Conservation (phyloP, 805 yeast species). For the Wickerhamiella azymoides region DNA sequence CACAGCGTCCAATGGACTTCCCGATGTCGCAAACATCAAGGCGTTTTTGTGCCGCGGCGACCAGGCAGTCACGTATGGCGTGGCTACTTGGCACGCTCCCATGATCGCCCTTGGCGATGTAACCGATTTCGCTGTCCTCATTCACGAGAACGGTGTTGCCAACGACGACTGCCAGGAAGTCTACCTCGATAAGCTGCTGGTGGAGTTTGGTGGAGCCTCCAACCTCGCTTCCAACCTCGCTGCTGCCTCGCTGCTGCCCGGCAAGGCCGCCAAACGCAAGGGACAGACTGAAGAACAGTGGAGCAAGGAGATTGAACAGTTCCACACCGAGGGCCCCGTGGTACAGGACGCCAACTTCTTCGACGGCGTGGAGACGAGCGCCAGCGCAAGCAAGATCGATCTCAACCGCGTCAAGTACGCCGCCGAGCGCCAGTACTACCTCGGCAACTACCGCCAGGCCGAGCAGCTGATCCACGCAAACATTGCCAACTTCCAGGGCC, state of each 20-base stretch:
- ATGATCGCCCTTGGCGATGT: slow-evolving; percentile 68
- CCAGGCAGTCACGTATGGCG: slow-evolving; percentile 81
- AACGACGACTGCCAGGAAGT: slow-evolving; percentile 77
- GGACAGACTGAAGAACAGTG: slow-evolving; percentile 59
- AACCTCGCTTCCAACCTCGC: not conserved
- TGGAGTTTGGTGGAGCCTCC: slow-evolving; percentile 13
- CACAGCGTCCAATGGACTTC: slow-evolving; percentile 31
- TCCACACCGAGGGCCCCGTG: slow-evolving; percentile 41
- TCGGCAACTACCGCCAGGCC: slow-evolving; percentile 39
- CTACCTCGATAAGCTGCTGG: slow-evolving; percentile 38
- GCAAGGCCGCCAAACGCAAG: slow-evolving; percentile 38
- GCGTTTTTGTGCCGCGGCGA: slow-evolving; percentile 71
- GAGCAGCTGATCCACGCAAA: slow-evolving; percentile 29
- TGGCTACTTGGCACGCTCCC: slow-evolving; percentile 88
- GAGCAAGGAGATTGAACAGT: slow-evolving; percentile 37
- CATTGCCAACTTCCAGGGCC: slow-evolving; percentile 24
- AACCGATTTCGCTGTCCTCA: slow-evolving; percentile 76
- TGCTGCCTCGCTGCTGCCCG: not conserved
- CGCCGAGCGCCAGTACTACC: slow-evolving; percentile 49
- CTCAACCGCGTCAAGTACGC: slow-evolving; percentile 43
- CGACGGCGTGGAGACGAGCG: slow-evolving; percentile 5
- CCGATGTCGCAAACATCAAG: slow-evolving; percentile 36
- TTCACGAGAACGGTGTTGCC: slow-evolving; percentile 68
- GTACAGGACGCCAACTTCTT: slow-evolving; percentile 12
- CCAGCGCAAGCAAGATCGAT: slow-evolving; percentile 33